Conservation (phyloP, 1,284 basidiomycete species). For the Paramarasmius palmivorus region DNA sequence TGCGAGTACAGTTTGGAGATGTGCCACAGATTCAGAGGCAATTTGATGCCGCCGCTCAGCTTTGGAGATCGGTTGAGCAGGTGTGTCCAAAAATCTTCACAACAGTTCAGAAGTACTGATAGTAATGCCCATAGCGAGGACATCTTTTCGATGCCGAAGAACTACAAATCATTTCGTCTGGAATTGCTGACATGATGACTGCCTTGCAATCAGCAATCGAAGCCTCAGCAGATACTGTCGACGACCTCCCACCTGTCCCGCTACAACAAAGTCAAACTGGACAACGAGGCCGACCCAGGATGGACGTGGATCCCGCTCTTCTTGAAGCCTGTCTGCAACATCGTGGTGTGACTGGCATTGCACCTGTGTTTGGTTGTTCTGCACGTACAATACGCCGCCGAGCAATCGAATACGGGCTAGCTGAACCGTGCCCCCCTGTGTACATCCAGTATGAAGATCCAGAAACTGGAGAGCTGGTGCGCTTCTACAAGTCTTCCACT, state of each 20-base stretch:
- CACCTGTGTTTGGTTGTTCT: constrained; percentile 18
- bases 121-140: background rate
- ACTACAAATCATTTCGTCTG: background rate
- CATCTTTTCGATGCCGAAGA: constrained; percentile 3
- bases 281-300: background rate
- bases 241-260: background rate
- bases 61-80: background rate
- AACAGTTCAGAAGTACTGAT: background rate
- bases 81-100: constrained; percentile 1
- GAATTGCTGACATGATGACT: background rate
- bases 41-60: background rate
- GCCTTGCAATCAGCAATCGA: background rate
- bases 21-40: background rate
- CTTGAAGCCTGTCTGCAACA: background rate
- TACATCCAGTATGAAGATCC: constrained; percentile 19
- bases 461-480: constrained; percentile 18
- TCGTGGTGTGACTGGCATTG: constrained; percentile 15
- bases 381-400: constrained; percentile 29
- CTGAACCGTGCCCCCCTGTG: constrained; percentile 28
- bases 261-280: background rate
- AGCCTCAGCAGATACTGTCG: background rate
- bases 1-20: constrained; percentile 1
- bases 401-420: constrained; percentile 30
- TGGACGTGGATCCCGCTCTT: constrained; percentile 1
- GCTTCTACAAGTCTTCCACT: constrained; percentile 13